Evolutionary conservation across 139 green algal genomes (phyloP).

Genomic region (Coelastrella sp.): DNA sequence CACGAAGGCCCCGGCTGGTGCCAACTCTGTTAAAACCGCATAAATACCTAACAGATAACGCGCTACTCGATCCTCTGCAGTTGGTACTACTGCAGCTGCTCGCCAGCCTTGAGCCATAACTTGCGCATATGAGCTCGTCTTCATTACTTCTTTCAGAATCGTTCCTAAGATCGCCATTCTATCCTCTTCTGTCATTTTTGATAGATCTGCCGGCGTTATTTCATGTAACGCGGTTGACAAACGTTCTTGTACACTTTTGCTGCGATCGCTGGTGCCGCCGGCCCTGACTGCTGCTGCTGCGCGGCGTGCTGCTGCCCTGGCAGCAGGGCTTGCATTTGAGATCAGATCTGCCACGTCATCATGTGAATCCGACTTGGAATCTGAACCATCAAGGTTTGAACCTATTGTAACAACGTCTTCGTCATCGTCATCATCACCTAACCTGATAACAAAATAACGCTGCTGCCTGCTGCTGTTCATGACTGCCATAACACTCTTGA

Average conservation of each 20-base stretch:
- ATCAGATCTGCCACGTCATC: no score
- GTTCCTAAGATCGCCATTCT: background rate
- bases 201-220: background rate
- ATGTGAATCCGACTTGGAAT: no score
- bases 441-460: background rate
- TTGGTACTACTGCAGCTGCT: background rate
- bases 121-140: background rate
- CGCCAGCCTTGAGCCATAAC: constrained; percentile 5
- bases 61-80: background rate
- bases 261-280: background rate
- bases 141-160: background rate
- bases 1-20: constrained; percentile 8
- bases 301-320: background rate
- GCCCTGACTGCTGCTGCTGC: background rate
- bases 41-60: background rate
- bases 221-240: background rate
- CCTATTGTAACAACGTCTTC: background rate
- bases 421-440: background rate
- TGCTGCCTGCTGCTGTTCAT: background rate
- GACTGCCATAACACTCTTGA: background rate
- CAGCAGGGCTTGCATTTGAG: background rate
- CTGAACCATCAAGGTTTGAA: no score
- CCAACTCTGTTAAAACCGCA: background rate
- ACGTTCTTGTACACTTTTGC: background rate
- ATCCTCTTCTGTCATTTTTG: background rate